Base-by-base conservation (phyloP, 2,329 filamentous ascomycete species). In the Aspergillus aculeatinus region DNA sequence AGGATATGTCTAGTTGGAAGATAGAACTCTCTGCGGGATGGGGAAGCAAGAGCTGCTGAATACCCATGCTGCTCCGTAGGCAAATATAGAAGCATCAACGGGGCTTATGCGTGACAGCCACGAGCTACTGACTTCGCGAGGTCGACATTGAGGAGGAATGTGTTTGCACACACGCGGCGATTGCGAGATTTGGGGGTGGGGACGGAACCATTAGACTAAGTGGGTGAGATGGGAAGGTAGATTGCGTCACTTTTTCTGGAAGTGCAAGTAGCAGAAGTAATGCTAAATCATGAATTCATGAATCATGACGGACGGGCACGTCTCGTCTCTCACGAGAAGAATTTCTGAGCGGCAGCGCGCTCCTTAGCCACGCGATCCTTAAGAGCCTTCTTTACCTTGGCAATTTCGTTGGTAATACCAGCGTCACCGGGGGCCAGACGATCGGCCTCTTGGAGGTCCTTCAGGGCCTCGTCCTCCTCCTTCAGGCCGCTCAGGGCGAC, bases 271-370 rank as follows among this genome's bases (percentile, higher is more conserved):
- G 39, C 39, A 42, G 16, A 42, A 42, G 39, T 42, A 5, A n/a
- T 42, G 39, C 39, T 67, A 68, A 66, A 69, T 67, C 68, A 68
- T 67, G 60, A 62, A 67, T 60, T 70, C 67, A 68, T 73, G 65
- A 70, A 67, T 70, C 69, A 65, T 70, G 65, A 67, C 48, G 48
- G 59, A 63, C 33, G 52, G 21, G n/a, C 39, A 50, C 48, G 50
- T 44, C 57, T 42, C 11, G 27, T 53, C 51, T 39, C 54, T 77
- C 71, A 87, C 47, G 81, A 76, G 74, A 98, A 98, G 79, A 96
- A 95, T 81, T 96, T 98, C 81, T 89, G 90, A 75, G 94, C 96
- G 5, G 89, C 89, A 68, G 90, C 91, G 85, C 93, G 96, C 82
- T 97, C 91, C 85, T 93, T 96, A 74, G 90, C 89, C 63, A 87